Conservation (phyloP, 306 rosid genomes). For the Dryas drummondii region DNA sequence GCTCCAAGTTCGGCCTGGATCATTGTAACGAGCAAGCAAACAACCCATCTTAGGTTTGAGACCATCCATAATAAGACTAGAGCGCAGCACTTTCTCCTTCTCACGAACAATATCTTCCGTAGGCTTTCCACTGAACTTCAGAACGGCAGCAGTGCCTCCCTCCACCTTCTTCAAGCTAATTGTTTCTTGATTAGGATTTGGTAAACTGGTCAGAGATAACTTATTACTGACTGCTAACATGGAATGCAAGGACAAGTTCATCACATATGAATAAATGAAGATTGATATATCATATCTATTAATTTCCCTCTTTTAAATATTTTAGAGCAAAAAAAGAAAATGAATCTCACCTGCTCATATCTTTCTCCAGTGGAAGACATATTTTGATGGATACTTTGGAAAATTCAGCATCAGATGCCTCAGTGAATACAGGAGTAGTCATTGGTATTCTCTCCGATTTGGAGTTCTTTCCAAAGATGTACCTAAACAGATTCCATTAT, state of each 20-base stretch:
- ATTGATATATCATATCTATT: background rate
- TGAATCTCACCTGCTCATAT: constrained; percentile 51
- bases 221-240: background rate
- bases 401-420: constrained; percentile 52
- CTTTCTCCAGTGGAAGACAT: constrained; percentile 79
- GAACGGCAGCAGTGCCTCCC: constrained; percentile 72
- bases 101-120: constrained; percentile 51
- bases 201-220: constrained; percentile 55
- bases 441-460: constrained; percentile 73
- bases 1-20: constrained; percentile 83
- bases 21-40: constrained; percentile 94
- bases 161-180: constrained; percentile 63
- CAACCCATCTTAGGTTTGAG: constrained; percentile 70
- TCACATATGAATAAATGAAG: background rate
- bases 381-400: constrained; percentile 76
- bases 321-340: background rate
- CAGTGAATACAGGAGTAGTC: constrained; percentile 96
- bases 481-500: constrained; percentile 37
- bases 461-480: constrained; percentile 90
- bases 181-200: constrained; percentile 71
- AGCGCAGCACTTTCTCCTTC: constrained; percentile 55
- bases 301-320: background rate
- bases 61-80: constrained; percentile 52
- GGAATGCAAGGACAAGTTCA: background rate
- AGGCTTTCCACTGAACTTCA: constrained; percentile 84